Conservation (phyloP, 495 filamentous ascomycete genomes). For the Cercophora scortea region DNA sequence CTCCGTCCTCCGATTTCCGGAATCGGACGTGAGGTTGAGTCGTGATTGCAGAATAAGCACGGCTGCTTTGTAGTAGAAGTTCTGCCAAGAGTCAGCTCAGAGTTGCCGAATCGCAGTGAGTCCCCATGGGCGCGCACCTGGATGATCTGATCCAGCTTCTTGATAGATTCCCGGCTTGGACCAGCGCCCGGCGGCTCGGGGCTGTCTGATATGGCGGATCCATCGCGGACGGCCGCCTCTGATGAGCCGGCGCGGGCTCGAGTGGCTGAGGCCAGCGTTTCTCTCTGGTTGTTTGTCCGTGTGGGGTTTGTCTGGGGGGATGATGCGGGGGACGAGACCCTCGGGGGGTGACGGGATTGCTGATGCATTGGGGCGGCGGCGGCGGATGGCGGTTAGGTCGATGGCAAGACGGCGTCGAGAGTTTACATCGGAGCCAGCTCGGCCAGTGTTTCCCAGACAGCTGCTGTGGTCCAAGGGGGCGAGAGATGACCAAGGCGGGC, state of each 20-base stretch:
- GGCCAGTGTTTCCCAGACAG: neutral
- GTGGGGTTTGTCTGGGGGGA: slow-evolving; percentile 59
- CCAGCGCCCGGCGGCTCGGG: slow-evolving; percentile 38
- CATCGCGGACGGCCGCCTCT: slow-evolving; percentile 26
- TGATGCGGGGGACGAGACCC: slow-evolving; percentile 56
- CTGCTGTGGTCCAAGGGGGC: too few species aligned
- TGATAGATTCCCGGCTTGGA: slow-evolving; percentile 51
- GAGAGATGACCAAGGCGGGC: too few species aligned
- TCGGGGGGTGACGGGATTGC: slow-evolving; percentile 63
- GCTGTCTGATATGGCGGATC: slow-evolving; percentile 28
- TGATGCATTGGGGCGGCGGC: slow-evolving; percentile 67
- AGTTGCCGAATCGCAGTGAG: neutral
- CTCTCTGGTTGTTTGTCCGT: slow-evolving; percentile 65
- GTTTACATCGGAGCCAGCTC: slow-evolving; percentile 16
- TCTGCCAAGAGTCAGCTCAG: slow-evolving; percentile 44
- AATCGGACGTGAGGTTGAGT: slow-evolving; percentile 54
- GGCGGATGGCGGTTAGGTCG: slow-evolving; percentile 1
- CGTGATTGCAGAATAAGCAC: slow-evolving; percentile 77
- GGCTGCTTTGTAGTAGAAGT: slow-evolving; percentile 84
- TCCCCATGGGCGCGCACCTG: slow-evolving; percentile 50
- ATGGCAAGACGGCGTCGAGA: neutral
- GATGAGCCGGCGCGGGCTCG: slow-evolving; percentile 30
- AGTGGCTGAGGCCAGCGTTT: slow-evolving; percentile 36
- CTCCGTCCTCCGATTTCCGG: slow-evolving; percentile 49
- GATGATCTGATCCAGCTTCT: slow-evolving; percentile 83